Evolutionary conservation across 441 rosid genomes (phyloP).

Genomic region (Erodium trifolium): DNA sequence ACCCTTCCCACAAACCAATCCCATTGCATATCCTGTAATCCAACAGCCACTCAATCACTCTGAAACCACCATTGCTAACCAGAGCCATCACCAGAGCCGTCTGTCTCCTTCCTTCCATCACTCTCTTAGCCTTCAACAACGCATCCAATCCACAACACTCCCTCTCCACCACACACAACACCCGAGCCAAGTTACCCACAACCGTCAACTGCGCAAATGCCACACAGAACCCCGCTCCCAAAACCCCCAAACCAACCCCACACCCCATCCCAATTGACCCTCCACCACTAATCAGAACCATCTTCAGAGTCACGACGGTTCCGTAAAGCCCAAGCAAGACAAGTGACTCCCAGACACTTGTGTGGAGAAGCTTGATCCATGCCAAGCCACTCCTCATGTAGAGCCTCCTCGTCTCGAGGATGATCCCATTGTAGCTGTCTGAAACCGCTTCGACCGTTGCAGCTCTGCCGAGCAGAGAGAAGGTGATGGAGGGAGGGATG

Average conservation of each 20-base stretch:
- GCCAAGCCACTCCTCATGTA: conserved; percentile 15
- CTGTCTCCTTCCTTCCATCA: conserved; percentile 24
- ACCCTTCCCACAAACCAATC: conserved; percentile 20
- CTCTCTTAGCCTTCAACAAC: conserved; percentile 22
- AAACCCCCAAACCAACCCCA: conserved; percentile 16
- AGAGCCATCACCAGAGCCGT: conserved; percentile 24
- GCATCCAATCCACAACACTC: conserved; percentile 24
- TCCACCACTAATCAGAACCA: conserved; percentile 11
- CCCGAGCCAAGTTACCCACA: conserved; percentile 21
- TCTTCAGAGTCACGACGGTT: conserved; percentile 9
- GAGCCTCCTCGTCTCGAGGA: conserved; percentile 23
- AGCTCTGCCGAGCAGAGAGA: conserved; percentile 23
- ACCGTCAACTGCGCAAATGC: conserved; percentile 25
- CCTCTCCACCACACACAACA: conserved; percentile 16
- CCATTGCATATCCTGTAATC: conserved; percentile 20
- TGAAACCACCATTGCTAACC: conserved; percentile 21
- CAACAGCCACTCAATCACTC: conserved; percentile 18
- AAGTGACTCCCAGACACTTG: conserved; percentile 21
- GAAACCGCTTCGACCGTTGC: conserved; percentile 27
- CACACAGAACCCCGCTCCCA: conserved; percentile 26
- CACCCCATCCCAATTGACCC: conserved; percentile 11
- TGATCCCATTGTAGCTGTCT: conserved; percentile 24
- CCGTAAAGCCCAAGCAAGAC: conserved; percentile 19
- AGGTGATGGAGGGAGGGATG: conserved; percentile 27
- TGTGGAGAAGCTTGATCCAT: conserved; percentile 29